Evolutionary conservation across 257 asterid genomes (phyloP).

Genomic region (Catharanthus roseus): DNA sequence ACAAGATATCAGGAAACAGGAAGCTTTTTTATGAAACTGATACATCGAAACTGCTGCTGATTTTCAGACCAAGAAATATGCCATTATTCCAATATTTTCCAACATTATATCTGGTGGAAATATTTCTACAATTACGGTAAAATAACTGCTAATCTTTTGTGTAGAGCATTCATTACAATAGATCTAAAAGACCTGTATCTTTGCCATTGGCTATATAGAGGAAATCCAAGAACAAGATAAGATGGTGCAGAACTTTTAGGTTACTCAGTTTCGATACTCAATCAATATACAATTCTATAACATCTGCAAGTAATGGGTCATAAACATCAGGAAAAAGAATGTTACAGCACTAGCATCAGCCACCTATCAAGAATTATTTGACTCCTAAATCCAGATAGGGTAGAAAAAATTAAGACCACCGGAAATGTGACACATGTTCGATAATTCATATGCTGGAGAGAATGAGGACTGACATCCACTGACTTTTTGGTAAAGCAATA

Average conservation of each 20-base stretch:
- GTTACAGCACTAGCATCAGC: background rate
- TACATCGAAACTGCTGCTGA: background rate
- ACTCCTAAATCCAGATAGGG: background rate
- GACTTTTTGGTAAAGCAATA: slow-evolving; percentile 5
- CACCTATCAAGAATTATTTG: background rate
- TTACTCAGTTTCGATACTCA: background rate
- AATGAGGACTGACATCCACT: background rate
- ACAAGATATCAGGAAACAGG: background rate
- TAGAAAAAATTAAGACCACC: background rate
- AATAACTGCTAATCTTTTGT: background rate
- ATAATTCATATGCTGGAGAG: background rate
- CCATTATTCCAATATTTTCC: background rate
- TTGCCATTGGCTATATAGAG: background rate
- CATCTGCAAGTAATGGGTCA: background rate
- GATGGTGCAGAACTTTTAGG: background rate
- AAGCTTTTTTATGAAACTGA: background rate
- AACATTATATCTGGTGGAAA: background rate
- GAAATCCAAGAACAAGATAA: background rate
- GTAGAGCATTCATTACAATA: background rate
- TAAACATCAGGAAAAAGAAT: background rate
- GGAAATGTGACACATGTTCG: background rate
- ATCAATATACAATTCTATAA: background rate
- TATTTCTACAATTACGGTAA: background rate
- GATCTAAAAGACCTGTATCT: background rate
- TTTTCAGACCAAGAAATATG: background rate